Base-by-base conservation (phyloP, 805 yeast genomes). In the Suhomyces prunicola region DNA sequence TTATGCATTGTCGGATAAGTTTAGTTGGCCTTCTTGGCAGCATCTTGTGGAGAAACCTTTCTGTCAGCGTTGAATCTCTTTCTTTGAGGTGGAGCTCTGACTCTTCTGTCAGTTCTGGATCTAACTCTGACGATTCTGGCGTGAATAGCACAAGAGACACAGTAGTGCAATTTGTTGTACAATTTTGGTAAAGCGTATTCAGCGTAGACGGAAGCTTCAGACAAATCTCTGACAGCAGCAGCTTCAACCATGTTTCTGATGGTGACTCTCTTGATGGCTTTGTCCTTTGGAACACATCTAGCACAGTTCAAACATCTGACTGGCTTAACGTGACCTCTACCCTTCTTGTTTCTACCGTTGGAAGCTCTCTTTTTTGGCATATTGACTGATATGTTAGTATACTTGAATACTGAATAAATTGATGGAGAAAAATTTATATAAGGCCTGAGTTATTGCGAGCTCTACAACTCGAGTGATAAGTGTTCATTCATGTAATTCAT, bases 301-400 rank as follows among this genome's bases (percentile, higher is more conserved):
- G 97, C 88, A 83, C 99, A 94, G 97, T 94, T 94, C 76, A 91
- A 88, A 86, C 99, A 94, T 88, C 99, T 92, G 75, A 93, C 97
- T 78, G 97, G 96, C 82, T 89, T 90, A 81, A 90, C 97, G 97
- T 94, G 98, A 79, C 99, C 99, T 90, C 99, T 94, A 79, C 98
- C 98, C 85, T 91, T 92, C 96, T 94, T 94, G 96, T 94, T 94
- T 87, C 99, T 93, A 87, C 99, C 99, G 97, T 92, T 91, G 94
- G 97, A 91, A 81, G 98, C 91, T 92, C 99, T 93, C 98, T 94
- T 94, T 90, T 94, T 94, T 82, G 99, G 98, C 99, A 94, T 94
- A 65, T 79, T 86, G 79, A 59, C 68, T 67, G 59, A 35, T 53
- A 24, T 55, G 70, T 66, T 68, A 68, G 69, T 67, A 66, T 33